Conservation (phyloP, 805 yeast genomes). For the Starmerella cellae region DNA sequence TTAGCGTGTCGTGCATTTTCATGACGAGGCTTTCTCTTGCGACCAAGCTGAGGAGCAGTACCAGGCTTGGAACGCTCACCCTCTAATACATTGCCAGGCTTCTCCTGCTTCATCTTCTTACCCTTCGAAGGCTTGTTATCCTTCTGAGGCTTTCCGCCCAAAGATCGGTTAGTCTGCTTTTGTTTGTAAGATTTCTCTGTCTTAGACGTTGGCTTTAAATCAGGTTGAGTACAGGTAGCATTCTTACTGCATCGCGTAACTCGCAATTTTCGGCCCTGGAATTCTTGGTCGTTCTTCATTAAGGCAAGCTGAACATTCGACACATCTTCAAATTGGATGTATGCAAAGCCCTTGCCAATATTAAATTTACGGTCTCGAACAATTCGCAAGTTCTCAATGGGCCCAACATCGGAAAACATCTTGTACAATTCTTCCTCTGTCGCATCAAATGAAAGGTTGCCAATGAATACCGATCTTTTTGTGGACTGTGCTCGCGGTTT, state of each 20-base stretch:
- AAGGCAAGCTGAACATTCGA: constrained; percentile 70
- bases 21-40: constrained; percentile 18
- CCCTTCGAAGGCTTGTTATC: neutral
- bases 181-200: constrained; percentile 7
- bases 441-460: constrained; percentile 87
- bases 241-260: constrained; percentile 49
- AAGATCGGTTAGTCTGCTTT: constrained; percentile 13
- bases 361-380: constrained; percentile 88
- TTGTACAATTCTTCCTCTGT: constrained; percentile 80
- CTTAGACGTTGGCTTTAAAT: neutral
- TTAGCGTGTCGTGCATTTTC: constrained; percentile 3
- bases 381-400: constrained; percentile 77
- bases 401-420: constrained; percentile 55
- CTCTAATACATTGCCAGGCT: constrained; percentile 19
- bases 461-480: constrained; percentile 76
- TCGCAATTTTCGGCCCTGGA: constrained; percentile 50
- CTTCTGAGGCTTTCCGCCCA: constrained; percentile 1
- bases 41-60: constrained; percentile 11
- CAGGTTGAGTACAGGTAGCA: constrained; percentile 4
- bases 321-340: constrained; percentile 65
- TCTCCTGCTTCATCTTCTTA: neutral
- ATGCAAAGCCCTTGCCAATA: constrained; percentile 94
- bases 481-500: constrained; percentile 81
- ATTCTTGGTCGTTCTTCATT: constrained; percentile 55
- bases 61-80: constrained; percentile 25